Evolutionary conservation across 495 filamentous ascomycete genomes (phyloP).

Genomic region (Neurospora sp.): DNA sequence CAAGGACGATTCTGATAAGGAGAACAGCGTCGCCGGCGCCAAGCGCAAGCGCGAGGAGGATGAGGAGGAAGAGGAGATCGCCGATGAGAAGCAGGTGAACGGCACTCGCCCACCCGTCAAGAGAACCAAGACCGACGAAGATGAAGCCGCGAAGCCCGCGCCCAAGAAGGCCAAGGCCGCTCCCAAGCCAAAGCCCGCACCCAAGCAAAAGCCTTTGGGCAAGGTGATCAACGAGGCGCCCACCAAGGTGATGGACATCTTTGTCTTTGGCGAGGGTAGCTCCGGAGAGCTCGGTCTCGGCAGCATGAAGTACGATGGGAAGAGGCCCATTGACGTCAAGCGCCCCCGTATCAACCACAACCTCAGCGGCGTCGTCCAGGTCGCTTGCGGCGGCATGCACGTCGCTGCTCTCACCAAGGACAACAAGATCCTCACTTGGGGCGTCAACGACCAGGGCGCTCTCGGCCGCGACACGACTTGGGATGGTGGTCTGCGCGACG

Average conservation of each 20-base stretch:
- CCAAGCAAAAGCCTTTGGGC: conserved; percentile 1
- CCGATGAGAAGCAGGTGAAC: conserved; percentile 2
- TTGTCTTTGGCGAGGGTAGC: conserved; percentile 45
- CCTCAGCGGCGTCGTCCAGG: conserved; percentile 47
- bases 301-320: conserved; percentile 29
- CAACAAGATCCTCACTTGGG: conserved; percentile 60
- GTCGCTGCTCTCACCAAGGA: conserved; percentile 49
- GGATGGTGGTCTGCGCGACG: conserved; percentile 48
- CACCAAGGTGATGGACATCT: conserved; percentile 34
- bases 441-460: conserved; percentile 58
- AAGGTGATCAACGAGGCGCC: conserved; percentile 33
- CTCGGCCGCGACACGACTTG: conserved; percentile 53
- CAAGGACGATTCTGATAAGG: conserved; percentile 21
- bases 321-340: conserved; percentile 46
- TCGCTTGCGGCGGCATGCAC: conserved; percentile 59
- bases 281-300: conserved; percentile 47
- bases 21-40: conserved; percentile 15
- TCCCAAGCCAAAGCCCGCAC: neutral
- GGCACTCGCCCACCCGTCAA: neutral
- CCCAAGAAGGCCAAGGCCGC: conserved; percentile 10
- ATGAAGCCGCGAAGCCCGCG: conserved; percentile 1
- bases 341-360: conserved; percentile 44
- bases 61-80: conserved; percentile 4
- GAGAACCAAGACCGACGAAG: conserved; percentile 1
- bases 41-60: conserved; percentile 16